phyloP scores from a whole-genome alignment of 2,329 filamentous ascomycete genomes.

The Aschersonia sp. region DNA sequence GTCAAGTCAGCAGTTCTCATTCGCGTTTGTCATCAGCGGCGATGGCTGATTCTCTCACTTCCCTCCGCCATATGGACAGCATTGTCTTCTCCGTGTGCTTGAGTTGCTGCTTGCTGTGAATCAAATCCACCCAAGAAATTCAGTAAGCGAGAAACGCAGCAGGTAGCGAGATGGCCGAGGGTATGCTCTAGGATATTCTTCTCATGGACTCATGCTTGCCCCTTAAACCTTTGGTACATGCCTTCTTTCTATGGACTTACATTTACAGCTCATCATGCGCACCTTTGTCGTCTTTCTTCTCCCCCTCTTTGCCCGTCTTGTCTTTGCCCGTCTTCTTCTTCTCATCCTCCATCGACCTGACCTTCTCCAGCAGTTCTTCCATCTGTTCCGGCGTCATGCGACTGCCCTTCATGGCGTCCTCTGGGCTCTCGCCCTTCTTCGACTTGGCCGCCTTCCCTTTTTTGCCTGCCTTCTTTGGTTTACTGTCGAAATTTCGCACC shows the following conservation, averaged over 20 bases:
- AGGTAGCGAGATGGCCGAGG: too few relatives aligned
- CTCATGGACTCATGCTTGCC: too few relatives aligned
- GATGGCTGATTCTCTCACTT: too few relatives aligned
- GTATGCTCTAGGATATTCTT: too few relatives aligned
- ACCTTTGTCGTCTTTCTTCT: constrained; percentile 6
- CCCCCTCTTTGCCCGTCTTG: constrained; percentile 3
- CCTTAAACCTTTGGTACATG: too few relatives aligned
- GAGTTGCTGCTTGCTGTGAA: too few relatives aligned
- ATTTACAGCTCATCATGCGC: constrained; percentile 21
- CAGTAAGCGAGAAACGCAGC: too few relatives aligned
- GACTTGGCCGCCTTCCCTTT: constrained; percentile 20
- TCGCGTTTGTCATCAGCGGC: too few relatives aligned
- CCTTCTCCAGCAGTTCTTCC: constrained; percentile 27
- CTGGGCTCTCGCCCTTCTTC: constrained; percentile 17
- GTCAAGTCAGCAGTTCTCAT: too few relatives aligned
- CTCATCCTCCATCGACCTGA: constrained; percentile 16
- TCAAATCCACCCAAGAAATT: too few relatives aligned
- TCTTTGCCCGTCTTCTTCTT: constrained; percentile 11
- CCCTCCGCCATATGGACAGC: too few relatives aligned
- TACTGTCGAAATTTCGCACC: constrained; percentile 32
- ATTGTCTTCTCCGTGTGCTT: too few relatives aligned
- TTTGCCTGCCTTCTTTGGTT: constrained; percentile 22
- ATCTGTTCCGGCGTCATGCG: constrained; percentile 19
- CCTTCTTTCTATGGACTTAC: neutral
- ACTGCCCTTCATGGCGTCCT: constrained; percentile 27